These are phyloP conservation scores for Fraxinus paxiana DNA, from an alignment of 305 asterid genomes.

Conservation along the genomic window DNA sequence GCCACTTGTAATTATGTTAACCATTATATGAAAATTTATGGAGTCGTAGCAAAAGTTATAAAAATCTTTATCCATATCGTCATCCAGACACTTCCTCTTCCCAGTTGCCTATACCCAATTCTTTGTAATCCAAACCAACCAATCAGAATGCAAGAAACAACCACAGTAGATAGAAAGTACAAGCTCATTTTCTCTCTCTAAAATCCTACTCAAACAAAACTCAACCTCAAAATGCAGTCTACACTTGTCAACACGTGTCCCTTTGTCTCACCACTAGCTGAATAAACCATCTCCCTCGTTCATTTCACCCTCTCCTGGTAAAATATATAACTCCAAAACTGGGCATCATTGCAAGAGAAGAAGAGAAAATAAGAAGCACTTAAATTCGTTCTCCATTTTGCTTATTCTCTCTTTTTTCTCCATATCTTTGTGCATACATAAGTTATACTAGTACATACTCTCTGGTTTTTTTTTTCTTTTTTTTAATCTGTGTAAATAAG, in stretches of 20 bases:
- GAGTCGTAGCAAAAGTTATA: too few species aligned
- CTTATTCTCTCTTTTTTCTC: not conserved
- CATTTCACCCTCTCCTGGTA: slow-evolving; percentile 19
- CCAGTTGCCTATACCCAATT: slow-evolving; percentile 24
- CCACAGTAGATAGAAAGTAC: slow-evolving; percentile 32
- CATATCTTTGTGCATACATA: not conserved
- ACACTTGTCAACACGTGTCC: slow-evolving; percentile 62
- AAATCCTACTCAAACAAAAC: slow-evolving; percentile 21
- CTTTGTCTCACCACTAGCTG: slow-evolving; percentile 50
- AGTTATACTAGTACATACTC: not conserved
- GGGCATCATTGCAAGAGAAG: not conserved
- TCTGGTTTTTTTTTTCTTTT: not conserved
- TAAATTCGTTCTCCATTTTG: not conserved
- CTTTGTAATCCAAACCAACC: slow-evolving; percentile 63
- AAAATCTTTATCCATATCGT: slow-evolving; percentile 20
- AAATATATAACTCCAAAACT: slow-evolving; percentile 20
- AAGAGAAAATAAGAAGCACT: not conserved
- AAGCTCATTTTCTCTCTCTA: slow-evolving; percentile 22
- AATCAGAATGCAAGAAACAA: slow-evolving; percentile 55
- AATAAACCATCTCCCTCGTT: slow-evolving; percentile 21
- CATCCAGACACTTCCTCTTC: slow-evolving; percentile 33
- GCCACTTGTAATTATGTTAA: too few species aligned
- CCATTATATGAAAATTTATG: too few species aligned
- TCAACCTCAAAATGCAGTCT: slow-evolving; percentile 46
- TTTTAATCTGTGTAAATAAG: not conserved